Conservation (phyloP, 805 yeast species). For the Starmerella gropengiesseri region DNA sequence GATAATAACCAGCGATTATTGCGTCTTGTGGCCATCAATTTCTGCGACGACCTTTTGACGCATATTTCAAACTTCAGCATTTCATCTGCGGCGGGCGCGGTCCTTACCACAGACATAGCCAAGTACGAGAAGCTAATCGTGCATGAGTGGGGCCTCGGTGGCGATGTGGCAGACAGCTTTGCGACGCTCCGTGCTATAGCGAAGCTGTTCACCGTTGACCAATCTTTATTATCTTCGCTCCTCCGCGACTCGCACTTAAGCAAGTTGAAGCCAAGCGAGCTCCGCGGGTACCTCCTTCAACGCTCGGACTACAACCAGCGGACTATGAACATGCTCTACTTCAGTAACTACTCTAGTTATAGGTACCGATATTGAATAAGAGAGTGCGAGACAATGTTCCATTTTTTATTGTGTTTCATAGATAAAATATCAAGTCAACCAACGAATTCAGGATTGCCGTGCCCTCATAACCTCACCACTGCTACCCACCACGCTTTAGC, state of each 20-base stretch:
- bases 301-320: constrained; percentile 20
- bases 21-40: constrained; percentile 45
- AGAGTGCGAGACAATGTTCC: too few relatives aligned
- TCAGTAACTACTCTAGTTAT: constrained; percentile 11
- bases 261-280: constrained; percentile 42
- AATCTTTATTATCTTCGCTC: constrained; percentile 63
- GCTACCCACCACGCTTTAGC: too few relatives aligned
- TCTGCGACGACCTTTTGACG: constrained; percentile 48
- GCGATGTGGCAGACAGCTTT: constrained; percentile 49
- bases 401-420: too few relatives aligned
- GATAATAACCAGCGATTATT: constrained; percentile 44
- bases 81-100: constrained; percentile 70
- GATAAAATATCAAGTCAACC: too few relatives aligned
- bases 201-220: constrained; percentile 73
- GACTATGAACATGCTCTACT: constrained; percentile 18
- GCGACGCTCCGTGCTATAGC: constrained; percentile 70
- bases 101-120: constrained; percentile 71
- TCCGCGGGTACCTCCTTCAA: constrained; percentile 18
- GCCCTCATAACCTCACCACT: too few relatives aligned
- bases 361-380: constrained; percentile 1
- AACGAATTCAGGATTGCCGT: too few relatives aligned
- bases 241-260: constrained; percentile 73
- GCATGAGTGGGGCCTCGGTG: constrained; percentile 52
- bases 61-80: constrained; percentile 71
- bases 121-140: constrained; percentile 53